Evolutionary conservation across 805 yeast genomes (phyloP), one percentile per base, ranked within the genome.

Genomic region (Starmera dryadoides): DNA sequence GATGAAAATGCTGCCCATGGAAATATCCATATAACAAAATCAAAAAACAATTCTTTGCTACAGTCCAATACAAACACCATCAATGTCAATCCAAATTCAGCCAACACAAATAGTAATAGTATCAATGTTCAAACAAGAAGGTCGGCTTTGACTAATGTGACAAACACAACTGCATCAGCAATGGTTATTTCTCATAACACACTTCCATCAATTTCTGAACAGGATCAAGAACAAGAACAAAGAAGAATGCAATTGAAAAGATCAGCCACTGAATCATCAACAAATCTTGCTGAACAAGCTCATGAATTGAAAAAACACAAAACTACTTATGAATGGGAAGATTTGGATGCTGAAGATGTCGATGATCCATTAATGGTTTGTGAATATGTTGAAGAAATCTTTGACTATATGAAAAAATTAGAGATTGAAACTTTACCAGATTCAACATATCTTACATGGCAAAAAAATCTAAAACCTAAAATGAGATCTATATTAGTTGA

Each of bases 351-450:
- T 34, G 91, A 82, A 53, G 94, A 84, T 58, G 59, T 66, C 34
- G 85, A 81, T 54, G 94, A 84, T 59, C 91, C 91, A 17, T 63
- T 86, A 45, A 89, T 91, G 96, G 97, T 86, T 25, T 77, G 88
- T 44, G 98, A 91, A 65, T 91, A 89, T 60, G 95, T 85, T 40
- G 75, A 68, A 45, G 97, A 87, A 43, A 89, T 91, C 42, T 89
- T 86, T 60, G 81, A 76, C 22, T 87, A 85, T 60, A 65, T 89
- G 50, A 79, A 81, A 56, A 79, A 72, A 53, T 67, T 81, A 43
- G 96, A 88, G 64, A 60, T 71, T 34, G 71, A 75, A 52, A 86
- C 91, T 35, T 65, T 86, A 53, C 95, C 88, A 16, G 54, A 61
- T 32, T 60, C 66, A 20, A 60, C 60, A 35, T 62, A 63, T 37